Conservation (phyloP, 1,284 basidiomycete species). For the Cystobasidium sp. region DNA sequence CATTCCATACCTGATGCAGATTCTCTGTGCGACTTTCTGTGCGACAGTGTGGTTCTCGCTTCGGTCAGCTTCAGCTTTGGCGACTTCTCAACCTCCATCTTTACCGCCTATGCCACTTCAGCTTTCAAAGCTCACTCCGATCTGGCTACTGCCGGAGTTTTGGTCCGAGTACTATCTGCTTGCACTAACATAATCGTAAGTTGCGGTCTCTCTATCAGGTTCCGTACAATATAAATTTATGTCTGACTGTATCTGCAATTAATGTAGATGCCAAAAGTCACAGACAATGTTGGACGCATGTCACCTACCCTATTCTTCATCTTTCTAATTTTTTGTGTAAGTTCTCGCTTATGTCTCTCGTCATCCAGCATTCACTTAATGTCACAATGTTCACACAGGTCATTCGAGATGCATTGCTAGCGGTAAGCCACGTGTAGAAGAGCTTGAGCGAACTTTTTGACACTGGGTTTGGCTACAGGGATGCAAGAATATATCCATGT, state of each 20-base stretch:
- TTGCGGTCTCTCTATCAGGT: neutral
- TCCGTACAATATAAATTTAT: neutral
- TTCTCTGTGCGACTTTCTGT: neutral
- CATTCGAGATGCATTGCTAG: neutral
- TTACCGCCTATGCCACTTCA: neutral
- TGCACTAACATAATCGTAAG: neutral
- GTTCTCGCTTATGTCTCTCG: neutral
- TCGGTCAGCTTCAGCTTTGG: neutral
- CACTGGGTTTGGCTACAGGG: neutral
- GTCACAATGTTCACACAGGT: neutral
- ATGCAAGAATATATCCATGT: neutral
- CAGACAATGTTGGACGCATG: neutral
- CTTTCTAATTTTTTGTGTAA: neutral
- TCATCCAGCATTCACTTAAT: neutral
- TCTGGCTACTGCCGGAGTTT: neutral
- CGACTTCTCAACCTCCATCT: neutral
- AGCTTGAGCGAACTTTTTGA: neutral
- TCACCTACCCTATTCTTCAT: neutral
- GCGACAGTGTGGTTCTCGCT: neutral
- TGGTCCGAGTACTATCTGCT: neutral
- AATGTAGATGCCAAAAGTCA: neutral
- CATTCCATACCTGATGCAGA: neutral
- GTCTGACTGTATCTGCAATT: neutral
- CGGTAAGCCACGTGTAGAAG: neutral
- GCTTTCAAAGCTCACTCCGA: neutral